Evolutionary conservation across 768 basidiomycete species (phyloP), one percentile per base, ranked within the genome.

Genomic region (Mrakia hoshinonis): DNA sequence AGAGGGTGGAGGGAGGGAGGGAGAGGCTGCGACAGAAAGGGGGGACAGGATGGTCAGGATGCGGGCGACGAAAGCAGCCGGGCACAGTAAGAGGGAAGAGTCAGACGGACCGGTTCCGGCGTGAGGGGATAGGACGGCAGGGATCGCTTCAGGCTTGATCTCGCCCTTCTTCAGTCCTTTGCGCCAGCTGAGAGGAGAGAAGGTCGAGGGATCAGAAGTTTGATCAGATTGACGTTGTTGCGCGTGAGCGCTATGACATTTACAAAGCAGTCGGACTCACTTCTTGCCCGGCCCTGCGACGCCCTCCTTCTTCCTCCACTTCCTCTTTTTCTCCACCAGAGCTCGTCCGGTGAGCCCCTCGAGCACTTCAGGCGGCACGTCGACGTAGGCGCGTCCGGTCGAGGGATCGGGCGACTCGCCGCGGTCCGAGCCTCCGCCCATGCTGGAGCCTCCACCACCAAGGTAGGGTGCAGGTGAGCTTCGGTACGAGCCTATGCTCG

Each of bases 221-320:
- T 43, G 43, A 43, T 43, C 7, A 43, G 43, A 7, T 15, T 15
- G 43, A n/a, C n/a, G n/a, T n/a, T n/a, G n/a, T n/a, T n/a, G n/a
- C n/a, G n/a, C n/a, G n/a, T n/a, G n/a, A n/a, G n/a, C n/a, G n/a
- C n/a, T n/a, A n/a, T n/a, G n/a, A n/a, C n/a, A n/a, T n/a, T n/a
- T n/a, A n/a, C n/a, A n/a, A n/a, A n/a, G n/a, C n/a, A n/a, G n/a
- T n/a, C n/a, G n/a, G 5, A 39, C 58, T 61, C 20, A 61, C 58
- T 61, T 61, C 22, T 61, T 61, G 4, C 58, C 58, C 29, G 58
- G 58, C 13, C 58, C 58, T 6, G 34, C 58, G 15, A 61, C 58
- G 7, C 58, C 58, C 36, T 61, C 31, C 58, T 38, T 31, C 36
- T 61, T 61, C 22, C 58, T 61, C 58, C 58, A 61, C 20, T 61